phyloP scores from a whole-genome alignment of 2,329 filamentous ascomycete species.

The Microascus cirrosus region DNA sequence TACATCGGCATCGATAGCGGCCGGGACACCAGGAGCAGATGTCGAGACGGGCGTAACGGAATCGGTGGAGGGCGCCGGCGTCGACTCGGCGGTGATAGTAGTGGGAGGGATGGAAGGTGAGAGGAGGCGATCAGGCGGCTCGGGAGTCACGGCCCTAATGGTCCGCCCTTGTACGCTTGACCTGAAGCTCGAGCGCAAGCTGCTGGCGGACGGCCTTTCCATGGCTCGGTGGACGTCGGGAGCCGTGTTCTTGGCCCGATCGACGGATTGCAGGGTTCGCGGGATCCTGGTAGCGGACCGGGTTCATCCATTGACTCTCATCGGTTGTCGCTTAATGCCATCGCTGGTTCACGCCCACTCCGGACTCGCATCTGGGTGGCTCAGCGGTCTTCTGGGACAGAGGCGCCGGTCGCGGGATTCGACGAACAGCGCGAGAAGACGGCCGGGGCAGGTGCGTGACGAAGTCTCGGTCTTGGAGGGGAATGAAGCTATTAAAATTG shows the following conservation, averaged over 20 bases:
- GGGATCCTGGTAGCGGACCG: conserved; percentile 7
- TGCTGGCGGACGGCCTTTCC: conserved; percentile 23
- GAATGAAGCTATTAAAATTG: not conserved
- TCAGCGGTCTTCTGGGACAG: not conserved
- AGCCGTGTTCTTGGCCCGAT: not conserved
- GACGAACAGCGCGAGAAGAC: not conserved
- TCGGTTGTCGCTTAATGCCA: conserved; percentile 25
- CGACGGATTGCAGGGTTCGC: not conserved
- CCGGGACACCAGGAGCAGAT: not conserved
- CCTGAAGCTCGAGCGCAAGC: conserved; percentile 20
- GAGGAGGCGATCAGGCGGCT: conserved; percentile 21
- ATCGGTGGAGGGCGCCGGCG: conserved; percentile 6
- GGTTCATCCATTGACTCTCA: conserved; percentile 31
- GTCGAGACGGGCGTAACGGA: not conserved
- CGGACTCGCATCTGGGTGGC: conserved; percentile 19
- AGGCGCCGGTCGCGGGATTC: not conserved
- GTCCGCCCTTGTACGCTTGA: conserved; percentile 11
- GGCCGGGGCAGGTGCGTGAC: conserved; percentile 4
- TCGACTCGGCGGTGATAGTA: conserved; percentile 2
- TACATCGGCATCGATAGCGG: not conserved
- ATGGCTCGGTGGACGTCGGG: conserved; percentile 9
- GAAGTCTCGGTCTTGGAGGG: not conserved
- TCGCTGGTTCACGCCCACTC: conserved; percentile 25
- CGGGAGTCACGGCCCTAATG: conserved; percentile 58
- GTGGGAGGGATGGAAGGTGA: not conserved